Evolutionary conservation across 2,329 filamentous ascomycete genomes (phyloP), one percentile per base, ranked within the genome.

Genomic region (Penicillium sclerotigenum): DNA sequence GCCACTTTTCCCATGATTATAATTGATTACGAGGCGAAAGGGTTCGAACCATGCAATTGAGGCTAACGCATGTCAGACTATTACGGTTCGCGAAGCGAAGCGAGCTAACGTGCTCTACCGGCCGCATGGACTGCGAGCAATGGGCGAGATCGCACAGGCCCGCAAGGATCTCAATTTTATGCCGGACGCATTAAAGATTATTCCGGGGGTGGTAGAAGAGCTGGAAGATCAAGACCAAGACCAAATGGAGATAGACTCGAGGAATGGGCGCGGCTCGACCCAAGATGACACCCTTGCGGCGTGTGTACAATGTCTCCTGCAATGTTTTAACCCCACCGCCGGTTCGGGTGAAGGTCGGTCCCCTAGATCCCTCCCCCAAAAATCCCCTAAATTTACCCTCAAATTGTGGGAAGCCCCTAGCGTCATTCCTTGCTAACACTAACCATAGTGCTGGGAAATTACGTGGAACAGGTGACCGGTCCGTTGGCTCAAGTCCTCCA

Each of bases 31-130:
- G 33, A 14, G 24, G 18, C 24, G 2, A n/a, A 7, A 31, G 26
- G 14, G 20, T 41, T n/a, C 6, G 2, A 41, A 46, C 20, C 11
- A 43, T 51, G 11, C 28, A 31, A 34, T 18, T 16, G 26, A 53
- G 13, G 56, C 61, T 60, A 59, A 58, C 59, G 59, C 41, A 58
- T 60, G 46, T 51, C 59, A 92, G 81, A 67, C 59, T 6, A 88
- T 96, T 61, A 83, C 84, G 5, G 72, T 93, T 16, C 84, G 93
- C 55, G 94, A 99, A 80, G 91, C 91, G 9, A 97, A 94, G 78
- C 84, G 94, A 31, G 93, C 92, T 69, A 97, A 97, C 67, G 83
- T 86, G n/a, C 79, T 80, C 8, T 99, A 97, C 73, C 85, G 89
- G 14, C 87, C 88, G 20, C 81, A 90, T 71, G 89, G 90, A 0